These are phyloP conservation scores for Penicillium aurantiogriseum DNA, from an alignment of 2,329 filamentous ascomycete species.

Conservation along the genomic window DNA sequence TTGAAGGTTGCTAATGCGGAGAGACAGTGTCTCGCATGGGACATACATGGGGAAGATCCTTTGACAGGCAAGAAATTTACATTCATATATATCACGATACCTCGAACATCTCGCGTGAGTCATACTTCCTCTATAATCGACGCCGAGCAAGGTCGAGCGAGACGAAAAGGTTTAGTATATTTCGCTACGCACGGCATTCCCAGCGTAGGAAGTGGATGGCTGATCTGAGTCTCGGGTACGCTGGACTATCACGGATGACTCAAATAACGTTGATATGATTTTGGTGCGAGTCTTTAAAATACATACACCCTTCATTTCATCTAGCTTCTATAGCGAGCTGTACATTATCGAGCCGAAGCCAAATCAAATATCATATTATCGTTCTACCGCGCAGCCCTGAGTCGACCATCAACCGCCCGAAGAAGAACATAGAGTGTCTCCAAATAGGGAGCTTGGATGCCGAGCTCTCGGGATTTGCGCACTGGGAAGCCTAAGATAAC, in stretches of 20 bases:
- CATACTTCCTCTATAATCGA: not conserved
- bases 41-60: not conserved
- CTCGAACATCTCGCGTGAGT: not conserved
- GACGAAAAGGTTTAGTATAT: not conserved
- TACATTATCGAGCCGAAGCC: not conserved
- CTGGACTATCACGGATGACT: not conserved
- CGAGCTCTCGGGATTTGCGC: conserved; percentile 40
- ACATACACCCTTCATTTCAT: not conserved
- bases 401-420: conserved; percentile 27
- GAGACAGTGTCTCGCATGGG: not conserved
- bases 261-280: not conserved
- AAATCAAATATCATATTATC: not conserved
- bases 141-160: not conserved
- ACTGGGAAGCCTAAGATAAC: conserved; percentile 48
- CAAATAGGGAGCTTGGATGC: conserved; percentile 41
- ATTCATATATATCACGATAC: not conserved
- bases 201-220: not conserved
- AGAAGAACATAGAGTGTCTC: conserved; percentile 40
- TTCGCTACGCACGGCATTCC: not conserved
- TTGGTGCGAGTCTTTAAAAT: not conserved
- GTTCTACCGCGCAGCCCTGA: conserved; percentile 14
- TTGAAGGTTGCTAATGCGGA: not conserved
- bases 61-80: not conserved
- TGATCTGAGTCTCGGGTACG: not conserved
- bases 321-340: not conserved